Evolutionary conservation across 2,329 filamentous ascomycete species (phyloP).

Genomic region (Thelonectria rubi): DNA sequence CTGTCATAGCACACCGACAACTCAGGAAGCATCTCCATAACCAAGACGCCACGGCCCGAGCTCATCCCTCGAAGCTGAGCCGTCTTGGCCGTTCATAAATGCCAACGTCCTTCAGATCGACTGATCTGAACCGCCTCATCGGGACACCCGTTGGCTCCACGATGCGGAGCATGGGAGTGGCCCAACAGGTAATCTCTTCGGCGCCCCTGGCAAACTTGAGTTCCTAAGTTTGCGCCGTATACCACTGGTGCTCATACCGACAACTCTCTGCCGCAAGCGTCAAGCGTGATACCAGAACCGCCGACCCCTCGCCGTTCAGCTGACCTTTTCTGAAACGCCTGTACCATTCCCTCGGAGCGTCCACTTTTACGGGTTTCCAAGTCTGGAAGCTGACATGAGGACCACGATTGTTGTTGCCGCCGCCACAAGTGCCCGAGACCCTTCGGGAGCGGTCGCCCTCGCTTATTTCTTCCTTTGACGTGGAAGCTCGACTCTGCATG

Average conservation of each 20-base stretch:
- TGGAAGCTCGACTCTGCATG: constrained; percentile 13
- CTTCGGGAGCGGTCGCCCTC: background rate
- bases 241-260: background rate
- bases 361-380: background rate
- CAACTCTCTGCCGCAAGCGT: background rate
- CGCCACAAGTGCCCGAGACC: background rate
- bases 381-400: background rate
- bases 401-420: background rate
- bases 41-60: constrained; percentile 9
- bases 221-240: background rate
- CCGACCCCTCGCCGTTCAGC: background rate
- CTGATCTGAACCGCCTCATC: constrained; percentile 1
- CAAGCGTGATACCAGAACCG: background rate
- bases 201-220: background rate
- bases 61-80: background rate
- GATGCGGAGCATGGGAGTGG: background rate
- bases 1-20: background rate
- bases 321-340: background rate
- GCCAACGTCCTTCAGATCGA: background rate
- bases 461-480: constrained; percentile 13
- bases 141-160: background rate
- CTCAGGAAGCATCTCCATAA: background rate
- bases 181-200: background rate
- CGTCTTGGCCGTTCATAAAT: background rate
- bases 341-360: background rate